Percentiles rank a stretch among this genome's conserved stretches.
These are phyloP conservation scores for Dalechampia spathulata DNA, from an alignment of 441 rosid species.

Conservation along the genomic window DNA sequence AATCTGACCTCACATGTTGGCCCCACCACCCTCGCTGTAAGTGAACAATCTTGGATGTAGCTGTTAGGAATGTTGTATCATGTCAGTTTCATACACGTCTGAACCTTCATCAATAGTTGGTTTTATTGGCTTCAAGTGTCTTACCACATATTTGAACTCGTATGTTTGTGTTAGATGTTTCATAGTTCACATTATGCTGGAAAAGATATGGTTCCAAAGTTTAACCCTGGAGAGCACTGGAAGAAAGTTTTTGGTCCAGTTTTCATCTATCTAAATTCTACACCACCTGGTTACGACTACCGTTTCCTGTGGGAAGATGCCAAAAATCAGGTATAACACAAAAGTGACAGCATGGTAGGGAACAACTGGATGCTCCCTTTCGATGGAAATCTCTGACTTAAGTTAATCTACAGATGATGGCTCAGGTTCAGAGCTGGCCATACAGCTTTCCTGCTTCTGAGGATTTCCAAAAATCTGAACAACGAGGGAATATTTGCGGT, in stretches of 20 bases:
- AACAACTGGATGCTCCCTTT: constrained; percentile 13
- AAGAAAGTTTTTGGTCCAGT: constrained; percentile 94
- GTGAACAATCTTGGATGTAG: constrained; percentile 19
- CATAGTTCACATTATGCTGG: constrained; percentile 84
- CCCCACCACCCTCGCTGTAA: constrained; percentile 75
- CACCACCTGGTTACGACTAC: constrained; percentile 36
- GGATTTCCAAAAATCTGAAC: constrained; percentile 44
- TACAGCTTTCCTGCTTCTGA: constrained; percentile 60
- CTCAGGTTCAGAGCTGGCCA: constrained; percentile 81
- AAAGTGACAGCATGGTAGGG: background rate
- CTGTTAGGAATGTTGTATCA: background rate
- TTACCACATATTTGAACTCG: constrained; percentile 2
- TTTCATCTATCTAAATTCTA: constrained; percentile 59
- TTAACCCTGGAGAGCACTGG: constrained; percentile 68
- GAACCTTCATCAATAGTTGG: background rate
- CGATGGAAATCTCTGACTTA: constrained; percentile 10
- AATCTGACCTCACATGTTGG: constrained; percentile 95
- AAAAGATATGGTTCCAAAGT: constrained; percentile 54
- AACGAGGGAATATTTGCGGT: constrained; percentile 65
- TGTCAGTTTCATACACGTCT: background rate
- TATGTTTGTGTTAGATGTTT: constrained; percentile 52
- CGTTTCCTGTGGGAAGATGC: constrained; percentile 78
- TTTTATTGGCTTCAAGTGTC: constrained; percentile 7
- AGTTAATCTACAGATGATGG: constrained; percentile 34
- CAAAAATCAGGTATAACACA: constrained; percentile 45